Conservation (phyloP, 352 stramenopile genomes). For the Pythium graminicola region DNA sequence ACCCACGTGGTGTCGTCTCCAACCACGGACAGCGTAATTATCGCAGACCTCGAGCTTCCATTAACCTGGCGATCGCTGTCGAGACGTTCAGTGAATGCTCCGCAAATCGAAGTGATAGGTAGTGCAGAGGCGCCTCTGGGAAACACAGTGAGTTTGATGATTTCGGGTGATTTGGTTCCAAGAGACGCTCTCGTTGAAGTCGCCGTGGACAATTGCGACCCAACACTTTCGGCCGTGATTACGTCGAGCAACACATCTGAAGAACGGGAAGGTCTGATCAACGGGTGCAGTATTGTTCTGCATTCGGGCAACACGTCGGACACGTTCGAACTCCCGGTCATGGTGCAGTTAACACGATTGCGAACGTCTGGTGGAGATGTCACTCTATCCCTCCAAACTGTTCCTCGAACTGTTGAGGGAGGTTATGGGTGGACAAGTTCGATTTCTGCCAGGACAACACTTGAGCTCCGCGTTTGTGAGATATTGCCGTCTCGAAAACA, state of each 20-base stretch:
- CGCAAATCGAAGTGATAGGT: slow-evolving; percentile 7
- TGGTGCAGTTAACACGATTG: slow-evolving; percentile 16
- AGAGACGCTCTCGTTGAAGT: not conserved
- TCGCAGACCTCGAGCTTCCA: slow-evolving; percentile 17
- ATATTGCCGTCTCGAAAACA: slow-evolving; percentile 2
- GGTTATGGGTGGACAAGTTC: slow-evolving; percentile 3
- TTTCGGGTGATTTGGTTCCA: not conserved
- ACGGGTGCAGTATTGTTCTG: slow-evolving; percentile 17
- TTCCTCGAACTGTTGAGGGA: not conserved
- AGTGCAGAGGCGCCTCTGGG: not conserved
- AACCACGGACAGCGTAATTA: not conserved
- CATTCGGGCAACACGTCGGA: not conserved
- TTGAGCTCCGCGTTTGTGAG: slow-evolving; percentile 19
- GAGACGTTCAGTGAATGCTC: not conserved
- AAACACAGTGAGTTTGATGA: not conserved
- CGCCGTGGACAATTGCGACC: slow-evolving; percentile 6
- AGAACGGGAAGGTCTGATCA: not conserved
- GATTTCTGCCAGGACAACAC: not conserved
- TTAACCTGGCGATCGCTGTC: slow-evolving; percentile 18
- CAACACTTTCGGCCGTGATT: not conserved
- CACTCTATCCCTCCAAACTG: slow-evolving; percentile 6
- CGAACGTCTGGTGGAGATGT: not conserved
- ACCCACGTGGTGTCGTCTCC: not conserved
- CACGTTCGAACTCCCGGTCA: slow-evolving; percentile 11
- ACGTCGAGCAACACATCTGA: not conserved